These are phyloP conservation scores for Didymella lethalis DNA, from an alignment of 2,329 filamentous ascomycete species.

Conservation along the genomic window DNA sequence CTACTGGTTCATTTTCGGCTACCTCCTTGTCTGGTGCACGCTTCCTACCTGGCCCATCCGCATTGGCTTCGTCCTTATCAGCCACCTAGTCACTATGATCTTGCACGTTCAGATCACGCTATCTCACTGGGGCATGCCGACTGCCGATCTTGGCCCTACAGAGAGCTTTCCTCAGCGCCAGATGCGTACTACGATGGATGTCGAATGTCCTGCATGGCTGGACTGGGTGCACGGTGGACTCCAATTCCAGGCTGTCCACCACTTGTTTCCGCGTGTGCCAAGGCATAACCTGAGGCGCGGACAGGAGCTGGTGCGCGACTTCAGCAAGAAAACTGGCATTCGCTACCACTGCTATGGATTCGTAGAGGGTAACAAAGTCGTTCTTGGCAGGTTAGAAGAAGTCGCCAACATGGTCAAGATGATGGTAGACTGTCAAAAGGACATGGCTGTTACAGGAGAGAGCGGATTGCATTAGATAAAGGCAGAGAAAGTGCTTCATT, in stretches of 20 bases:
- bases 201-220: constrained; percentile 86
- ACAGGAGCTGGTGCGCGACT: constrained; percentile 79
- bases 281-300: constrained; percentile 80
- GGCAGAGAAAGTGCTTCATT: constrained; percentile 16
- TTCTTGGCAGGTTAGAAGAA: constrained; percentile 78
- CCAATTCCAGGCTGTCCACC: constrained; percentile 90
- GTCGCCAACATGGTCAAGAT: constrained; percentile 79
- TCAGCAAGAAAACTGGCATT: constrained; percentile 82
- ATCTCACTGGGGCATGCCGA: constrained; percentile 94
- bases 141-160: constrained; percentile 79
- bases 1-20: constrained; percentile 90
- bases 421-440: constrained; percentile 49
- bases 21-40: constrained; percentile 75
- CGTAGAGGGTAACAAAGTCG: constrained; percentile 80
- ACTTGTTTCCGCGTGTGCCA: constrained; percentile 83
- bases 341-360: constrained; percentile 89
- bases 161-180: constrained; percentile 92
- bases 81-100: constrained; percentile 80
- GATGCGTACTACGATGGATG: constrained; percentile 92
- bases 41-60: constrained; percentile 75
- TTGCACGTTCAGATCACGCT: constrained; percentile 90
- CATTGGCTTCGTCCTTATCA: constrained; percentile 78
- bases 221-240: constrained; percentile 89
- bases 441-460: constrained; percentile 52
- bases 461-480: constrained; percentile 41